A percentile compares a stretch with the other conserved stretches of the same genome.
These are phyloP conservation scores for Flaveria ramosissima DNA, from an alignment of 129 eudicot genomes.

Conservation along the genomic window DNA sequence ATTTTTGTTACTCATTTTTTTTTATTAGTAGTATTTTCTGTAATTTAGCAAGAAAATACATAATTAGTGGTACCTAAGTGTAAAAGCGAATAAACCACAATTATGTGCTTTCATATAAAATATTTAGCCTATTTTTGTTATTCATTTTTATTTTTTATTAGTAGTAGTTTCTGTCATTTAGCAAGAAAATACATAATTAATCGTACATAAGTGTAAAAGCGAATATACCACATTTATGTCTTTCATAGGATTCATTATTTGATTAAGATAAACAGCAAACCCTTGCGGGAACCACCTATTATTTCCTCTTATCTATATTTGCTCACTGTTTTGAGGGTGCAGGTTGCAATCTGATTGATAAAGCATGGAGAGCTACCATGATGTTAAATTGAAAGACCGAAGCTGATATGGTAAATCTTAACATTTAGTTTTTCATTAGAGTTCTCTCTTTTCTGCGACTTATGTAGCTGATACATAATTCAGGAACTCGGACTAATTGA, in stretches of 20 bases:
- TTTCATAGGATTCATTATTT: not conserved
- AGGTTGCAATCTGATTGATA: slow-evolving; percentile 87
- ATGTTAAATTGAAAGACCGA: slow-evolving; percentile 85
- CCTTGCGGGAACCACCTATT: slow-evolving; percentile 7
- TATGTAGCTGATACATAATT: slow-evolving; percentile 3
- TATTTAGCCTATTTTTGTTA: too few relatives aligned
- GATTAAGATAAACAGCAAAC: not conserved
- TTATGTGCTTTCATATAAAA: not conserved
- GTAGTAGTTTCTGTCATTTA: not conserved
- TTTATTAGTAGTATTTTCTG: not conserved
- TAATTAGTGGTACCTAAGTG: not conserved
- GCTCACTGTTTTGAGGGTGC: slow-evolving; percentile 30
- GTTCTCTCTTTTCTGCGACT: slow-evolving; percentile 4
- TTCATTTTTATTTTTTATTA: not conserved
- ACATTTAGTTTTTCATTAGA: not conserved
- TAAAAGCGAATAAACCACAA: not conserved
- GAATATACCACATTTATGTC: not conserved
- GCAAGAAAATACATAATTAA: not conserved
- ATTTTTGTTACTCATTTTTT: not conserved
- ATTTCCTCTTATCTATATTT: slow-evolving; percentile 4
- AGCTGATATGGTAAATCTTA: slow-evolving; percentile 74
- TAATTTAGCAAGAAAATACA: not conserved
- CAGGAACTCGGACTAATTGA: slow-evolving; percentile 98
- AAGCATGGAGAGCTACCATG: slow-evolving; percentile 91
- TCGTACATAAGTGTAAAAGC: not conserved